Evolutionary conservation across 1,284 basidiomycete genomes (phyloP).

Genomic region (Cutaneotrichosporon sp.): DNA sequence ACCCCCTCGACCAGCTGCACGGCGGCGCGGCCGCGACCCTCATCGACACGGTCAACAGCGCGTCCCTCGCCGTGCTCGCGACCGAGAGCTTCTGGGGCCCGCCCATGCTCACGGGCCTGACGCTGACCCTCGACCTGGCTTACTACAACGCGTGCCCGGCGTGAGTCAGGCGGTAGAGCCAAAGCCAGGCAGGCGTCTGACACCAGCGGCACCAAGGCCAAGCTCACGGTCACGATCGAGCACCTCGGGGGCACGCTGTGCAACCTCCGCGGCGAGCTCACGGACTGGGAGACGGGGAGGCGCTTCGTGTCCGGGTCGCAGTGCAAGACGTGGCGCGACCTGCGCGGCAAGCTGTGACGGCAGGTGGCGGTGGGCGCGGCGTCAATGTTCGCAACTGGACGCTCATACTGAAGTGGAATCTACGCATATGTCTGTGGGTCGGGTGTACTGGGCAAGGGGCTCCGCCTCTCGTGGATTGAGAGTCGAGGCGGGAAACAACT

Average conservation of each 20-base stretch:
- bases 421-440: too few relatives aligned
- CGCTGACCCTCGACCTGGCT: constrained; percentile 34
- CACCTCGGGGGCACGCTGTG: constrained; percentile 13
- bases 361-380: too few relatives aligned
- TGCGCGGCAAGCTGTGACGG: constrained; percentile 1
- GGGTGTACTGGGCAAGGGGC: too few relatives aligned
- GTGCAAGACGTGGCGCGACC: constrained; percentile 31
- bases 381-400: too few relatives aligned
- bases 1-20: constrained; percentile 36
- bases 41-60: constrained; percentile 26
- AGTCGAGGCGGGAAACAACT: too few relatives aligned
- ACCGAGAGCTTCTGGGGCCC: constrained; percentile 44
- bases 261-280: constrained; percentile 20
- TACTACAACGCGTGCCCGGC: constrained; percentile 32
- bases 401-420: too few relatives aligned
- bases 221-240: constrained; percentile 16
- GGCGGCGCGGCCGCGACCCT: constrained; percentile 43
- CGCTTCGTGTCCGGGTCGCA: constrained; percentile 31
- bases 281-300: constrained; percentile 26
- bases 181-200: not conserved
- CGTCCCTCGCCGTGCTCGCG: constrained; percentile 17
- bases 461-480: too few relatives aligned
- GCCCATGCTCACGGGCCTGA: constrained; percentile 40
- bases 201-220: constrained; percentile 11
- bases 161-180: not conserved